Percentiles rank a stretch among this genome's conserved stretches.
Evolutionary conservation across 2,329 filamentous ascomycete species (phyloP).

Genomic region (Talaromyces sp.): DNA sequence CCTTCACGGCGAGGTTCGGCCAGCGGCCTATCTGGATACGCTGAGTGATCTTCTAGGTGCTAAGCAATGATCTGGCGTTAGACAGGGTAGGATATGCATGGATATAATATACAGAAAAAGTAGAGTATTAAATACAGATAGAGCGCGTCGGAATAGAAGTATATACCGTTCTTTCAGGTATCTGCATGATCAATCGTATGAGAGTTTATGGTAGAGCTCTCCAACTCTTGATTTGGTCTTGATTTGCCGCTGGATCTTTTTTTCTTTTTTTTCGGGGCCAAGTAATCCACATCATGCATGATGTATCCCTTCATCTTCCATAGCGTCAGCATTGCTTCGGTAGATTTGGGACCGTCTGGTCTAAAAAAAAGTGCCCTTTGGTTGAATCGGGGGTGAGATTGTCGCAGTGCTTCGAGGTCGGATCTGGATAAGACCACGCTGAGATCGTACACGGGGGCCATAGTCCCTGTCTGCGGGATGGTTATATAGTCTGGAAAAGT

Average conservation of each 20-base stretch:
- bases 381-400: constrained; percentile 22
- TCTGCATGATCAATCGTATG: neutral
- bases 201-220: neutral
- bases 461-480: constrained; percentile 22
- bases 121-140: constrained; percentile 1
- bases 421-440: constrained; percentile 22
- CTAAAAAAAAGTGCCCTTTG: constrained; percentile 30
- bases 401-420: constrained; percentile 25
- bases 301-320: constrained; percentile 35
- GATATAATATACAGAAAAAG: constrained; percentile 1
- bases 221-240: too few species aligned
- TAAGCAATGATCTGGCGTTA: neutral
- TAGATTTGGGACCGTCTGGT: constrained; percentile 21
- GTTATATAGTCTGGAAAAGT: constrained; percentile 22
- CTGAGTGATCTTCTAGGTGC: constrained; percentile 64
- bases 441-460: constrained; percentile 35
- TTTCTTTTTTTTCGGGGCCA: neutral
- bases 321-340: constrained; percentile 28
- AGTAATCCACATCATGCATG: constrained; percentile 9
- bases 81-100: neutral
- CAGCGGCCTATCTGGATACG: constrained; percentile 76
- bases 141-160: neutral
- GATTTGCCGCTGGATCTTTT: neutral
- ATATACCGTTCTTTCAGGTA: neutral
- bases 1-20: constrained; percentile 67